Percentiles rank a stretch among this genome's conserved stretches.
These are phyloP conservation scores for Cichorium intybus DNA, from an alignment of 140 eudicot genomes.

Conservation along the genomic window DNA sequence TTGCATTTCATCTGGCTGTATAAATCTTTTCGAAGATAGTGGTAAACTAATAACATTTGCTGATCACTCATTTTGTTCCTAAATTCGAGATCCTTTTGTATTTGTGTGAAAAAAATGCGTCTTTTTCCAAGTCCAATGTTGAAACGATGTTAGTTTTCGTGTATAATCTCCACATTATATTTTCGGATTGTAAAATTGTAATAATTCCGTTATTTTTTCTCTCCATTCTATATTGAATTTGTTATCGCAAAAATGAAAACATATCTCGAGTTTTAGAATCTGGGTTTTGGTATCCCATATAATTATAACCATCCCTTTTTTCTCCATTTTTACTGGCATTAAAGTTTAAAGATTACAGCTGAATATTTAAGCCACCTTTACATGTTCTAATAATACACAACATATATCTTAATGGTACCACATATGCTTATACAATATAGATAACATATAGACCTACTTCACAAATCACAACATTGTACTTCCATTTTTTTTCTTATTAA, in stretches of 20 bases:
- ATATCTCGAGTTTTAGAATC: neutral
- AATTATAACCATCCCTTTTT: neutral
- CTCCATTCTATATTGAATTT: neutral
- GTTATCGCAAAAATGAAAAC: neutral
- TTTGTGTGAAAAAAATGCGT: neutral
- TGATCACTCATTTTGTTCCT: neutral
- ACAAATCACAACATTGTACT: neutral
- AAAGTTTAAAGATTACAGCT: neutral
- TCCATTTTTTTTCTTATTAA: neutral
- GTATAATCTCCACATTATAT: neutral
- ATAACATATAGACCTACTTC: no score
- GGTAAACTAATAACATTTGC: neutral
- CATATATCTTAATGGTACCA: no score
- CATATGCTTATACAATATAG: no score
- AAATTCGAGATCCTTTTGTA: neutral
- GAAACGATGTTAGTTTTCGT: neutral
- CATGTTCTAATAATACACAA: no score
- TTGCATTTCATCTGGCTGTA: neutral
- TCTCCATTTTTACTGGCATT: neutral
- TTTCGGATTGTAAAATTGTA: neutral
- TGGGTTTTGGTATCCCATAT: neutral
- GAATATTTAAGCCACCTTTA: no score
- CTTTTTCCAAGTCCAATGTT: neutral
- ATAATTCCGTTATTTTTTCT: neutral
- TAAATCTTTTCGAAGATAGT: neutral